Evolutionary conservation across 169 alveolate genomes (phyloP), one percentile per base, ranked within the genome.

Genomic region (Theileria equi): DNA sequence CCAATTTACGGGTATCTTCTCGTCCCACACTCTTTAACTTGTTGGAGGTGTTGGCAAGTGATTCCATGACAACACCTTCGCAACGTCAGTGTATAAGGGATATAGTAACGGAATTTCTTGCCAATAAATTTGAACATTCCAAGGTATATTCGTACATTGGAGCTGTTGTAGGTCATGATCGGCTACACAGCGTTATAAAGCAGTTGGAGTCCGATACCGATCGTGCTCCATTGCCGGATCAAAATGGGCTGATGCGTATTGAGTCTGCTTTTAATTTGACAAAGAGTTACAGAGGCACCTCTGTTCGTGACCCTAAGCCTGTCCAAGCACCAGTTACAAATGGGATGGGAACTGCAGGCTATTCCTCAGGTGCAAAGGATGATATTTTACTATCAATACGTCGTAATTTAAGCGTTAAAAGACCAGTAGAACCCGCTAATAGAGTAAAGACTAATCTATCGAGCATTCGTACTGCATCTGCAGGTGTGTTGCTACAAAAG

Each of bases 61-160:
- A 90, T 48, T 85, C 88, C 41, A 78, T 91, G 32, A 92, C 96
- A 0, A 92, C 96, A 2, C 94, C 92, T 5, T 92, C 90, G 48
- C 96, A 92, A 82, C 66, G 96, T n/a, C 90, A 88, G 61, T 88
- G 94, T 73, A 92, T 92, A 34, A 71, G 96, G 28, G 95, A 93
- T 19, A 81, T 88, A 16, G 92, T 92, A 0, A 88, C 94, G 5
- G 91, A 89, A 62, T 92, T 90, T 50, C 77, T 92, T 47, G 84
- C 87, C 69, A 91, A 91, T 64, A 92, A 91, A 63, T 80, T 92
- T 11, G 92, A 90, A 34, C 95, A 92, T 59, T 84, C 93, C 26
- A 91, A 92, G 54, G 89, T 92, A 35, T 90, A 90, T 71, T 82
- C 94, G 36, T 90, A 88, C 81, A 90, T 90, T 31, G 95, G 95